Conservation (phyloP, 495 filamentous ascomycete genomes). For the Hyaloscypha finlandica region DNA sequence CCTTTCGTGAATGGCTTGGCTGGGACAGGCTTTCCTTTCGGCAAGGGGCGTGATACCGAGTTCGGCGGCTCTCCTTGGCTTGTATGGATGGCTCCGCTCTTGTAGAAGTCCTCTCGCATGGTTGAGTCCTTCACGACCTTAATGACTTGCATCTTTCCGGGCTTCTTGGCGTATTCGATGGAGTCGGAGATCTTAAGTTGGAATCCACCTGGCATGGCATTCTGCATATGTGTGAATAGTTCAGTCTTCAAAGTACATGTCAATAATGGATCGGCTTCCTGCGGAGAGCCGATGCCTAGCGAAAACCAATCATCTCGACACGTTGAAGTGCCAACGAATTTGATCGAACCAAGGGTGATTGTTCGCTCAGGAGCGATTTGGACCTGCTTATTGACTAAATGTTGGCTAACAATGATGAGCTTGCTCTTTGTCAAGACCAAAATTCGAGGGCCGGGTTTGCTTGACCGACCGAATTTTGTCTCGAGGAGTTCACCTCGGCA, state of each 20-base stretch:
- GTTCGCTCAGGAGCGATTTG: slow-evolving; percentile 79
- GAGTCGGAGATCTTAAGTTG: slow-evolving; percentile 79
- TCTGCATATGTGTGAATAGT: slow-evolving; percentile 87
- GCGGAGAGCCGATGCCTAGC: slow-evolving; percentile 79
- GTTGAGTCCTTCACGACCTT: slow-evolving; percentile 87
- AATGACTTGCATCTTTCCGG: slow-evolving; percentile 82
- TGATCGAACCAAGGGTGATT: slow-evolving; percentile 82
- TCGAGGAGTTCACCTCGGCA: slow-evolving; percentile 86
- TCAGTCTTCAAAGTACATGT: slow-evolving; percentile 97
- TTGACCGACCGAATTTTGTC: slow-evolving; percentile 92
- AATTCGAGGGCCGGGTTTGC: slow-evolving; percentile 85
- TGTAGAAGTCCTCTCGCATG: slow-evolving; percentile 78
- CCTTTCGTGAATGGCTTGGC: slow-evolving; percentile 88
- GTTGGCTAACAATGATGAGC: slow-evolving; percentile 85
- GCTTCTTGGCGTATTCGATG: slow-evolving; percentile 98
- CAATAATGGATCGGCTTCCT: slow-evolving; percentile 88
- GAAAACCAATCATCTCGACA: slow-evolving; percentile 97
- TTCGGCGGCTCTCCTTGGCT: slow-evolving; percentile 79
- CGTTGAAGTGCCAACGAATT: slow-evolving; percentile 75
- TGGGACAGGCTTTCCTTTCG: slow-evolving; percentile 78
- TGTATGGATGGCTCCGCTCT: slow-evolving; percentile 89
- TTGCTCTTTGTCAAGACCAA: slow-evolving; percentile 82
- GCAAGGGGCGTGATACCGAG: slow-evolving; percentile 81
- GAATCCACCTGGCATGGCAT: slow-evolving; percentile 67
- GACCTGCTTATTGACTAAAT: slow-evolving; percentile 77